Evolutionary conservation across 2,329 filamentous ascomycete genomes (phyloP).

Genomic region (Pseudogymnoascus sp.): DNA sequence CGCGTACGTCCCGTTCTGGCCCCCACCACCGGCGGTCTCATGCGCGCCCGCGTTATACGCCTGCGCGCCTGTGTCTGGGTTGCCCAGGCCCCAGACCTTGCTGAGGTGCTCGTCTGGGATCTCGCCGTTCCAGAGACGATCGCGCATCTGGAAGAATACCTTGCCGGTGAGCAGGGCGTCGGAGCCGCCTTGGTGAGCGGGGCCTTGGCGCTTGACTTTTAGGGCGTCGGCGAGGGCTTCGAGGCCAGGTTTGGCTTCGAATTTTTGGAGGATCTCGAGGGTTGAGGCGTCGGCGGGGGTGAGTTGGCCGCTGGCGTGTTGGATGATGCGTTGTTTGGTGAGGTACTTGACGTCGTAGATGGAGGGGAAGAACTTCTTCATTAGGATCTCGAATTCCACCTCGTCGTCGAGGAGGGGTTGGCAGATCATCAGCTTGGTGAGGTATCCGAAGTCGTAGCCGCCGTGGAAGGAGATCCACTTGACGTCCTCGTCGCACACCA

Average conservation of each 20-base stretch:
- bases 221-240: constrained; percentile 92
- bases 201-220: constrained; percentile 79
- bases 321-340: constrained; percentile 77
- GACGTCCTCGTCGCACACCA: constrained; percentile 80
- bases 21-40: constrained; percentile 45
- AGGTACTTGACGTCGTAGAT: constrained; percentile 96
- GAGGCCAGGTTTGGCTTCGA: constrained; percentile 84
- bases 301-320: constrained; percentile 55
- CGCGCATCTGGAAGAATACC: constrained; percentile 89
- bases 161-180: constrained; percentile 89
- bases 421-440: constrained; percentile 87
- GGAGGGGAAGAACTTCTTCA: constrained; percentile 87
- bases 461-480: constrained; percentile 98
- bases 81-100: constrained; percentile 88
- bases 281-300: constrained; percentile 58
- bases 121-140: constrained; percentile 76
- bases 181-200: constrained; percentile 85
- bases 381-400: constrained; percentile 76
- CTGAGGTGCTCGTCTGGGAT: constrained; percentile 77
- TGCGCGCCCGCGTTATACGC: constrained; percentile 29
- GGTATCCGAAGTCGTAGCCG: constrained; percentile 95
- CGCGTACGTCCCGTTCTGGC: constrained; percentile 46
- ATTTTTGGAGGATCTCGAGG: constrained; percentile 69
- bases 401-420: constrained; percentile 81
- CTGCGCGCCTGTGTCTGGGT: constrained; percentile 48